Evolutionary conservation across 2,329 filamentous ascomycete species (phyloP), one percentile per base, ranked within the genome.

Genomic region (Ophiocordyceps camponoti-floridani): DNA sequence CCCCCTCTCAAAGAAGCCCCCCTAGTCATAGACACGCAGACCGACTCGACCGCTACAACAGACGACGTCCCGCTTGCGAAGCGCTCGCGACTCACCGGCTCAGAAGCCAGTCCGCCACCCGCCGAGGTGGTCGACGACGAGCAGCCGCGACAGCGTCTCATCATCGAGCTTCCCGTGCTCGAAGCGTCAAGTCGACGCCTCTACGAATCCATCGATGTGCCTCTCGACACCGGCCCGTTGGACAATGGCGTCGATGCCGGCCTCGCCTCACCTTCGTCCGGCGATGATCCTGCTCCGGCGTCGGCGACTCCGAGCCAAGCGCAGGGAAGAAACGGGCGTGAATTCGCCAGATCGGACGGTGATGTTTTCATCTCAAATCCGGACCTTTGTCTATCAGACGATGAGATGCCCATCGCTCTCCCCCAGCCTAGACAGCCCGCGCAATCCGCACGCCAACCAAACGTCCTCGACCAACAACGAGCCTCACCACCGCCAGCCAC

Each of bases 371-470:
- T n/a, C 19, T 7, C 40, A 5, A 27, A 47, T 16, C 43, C 52
- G n/a, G 46, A 50, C 2, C 54, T 52, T 43, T 50, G 51, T 5
- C 53, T 63, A 7, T 63, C 61, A 5, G 60, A 63, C 42, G 61
- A 63, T 16, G 61, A 63, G 45, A 53, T 56, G 13, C 60, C 60
- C 0, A 45, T 61, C n/a, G 38, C 14, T 6, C 35, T 53, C 19
- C 46, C 49, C 4, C 48, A 48, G 27, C 44, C 46, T 14, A 40
- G 8, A 18, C 47, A 46, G 23, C 23, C 23, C 3, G 23, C 23
- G 23, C 23, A 5, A 13, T 9, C 41, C 4, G 4, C 37, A n/a
- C n/a, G 19, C 7, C 6, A 26, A 0, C 8, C 13, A 5, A 37
- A 23, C 23, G 5, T 23, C 23, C 16, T 14, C 16, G 5, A 2